Conservation (phyloP, 2,329 filamentous ascomycete species). For the Claviceps humidiphila region DNA sequence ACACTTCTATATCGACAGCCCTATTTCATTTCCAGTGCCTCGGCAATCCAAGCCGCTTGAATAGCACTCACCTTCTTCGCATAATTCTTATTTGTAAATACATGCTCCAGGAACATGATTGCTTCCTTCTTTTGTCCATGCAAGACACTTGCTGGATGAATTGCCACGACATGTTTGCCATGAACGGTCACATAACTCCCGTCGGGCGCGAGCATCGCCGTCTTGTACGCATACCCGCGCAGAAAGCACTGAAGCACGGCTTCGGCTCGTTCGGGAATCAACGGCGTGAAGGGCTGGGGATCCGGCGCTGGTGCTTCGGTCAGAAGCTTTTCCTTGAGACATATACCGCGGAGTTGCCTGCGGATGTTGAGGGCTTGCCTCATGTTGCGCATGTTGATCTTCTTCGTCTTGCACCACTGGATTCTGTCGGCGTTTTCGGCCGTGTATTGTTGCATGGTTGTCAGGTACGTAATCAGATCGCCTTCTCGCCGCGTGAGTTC, state of each 20-base stretch:
- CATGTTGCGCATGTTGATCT: constrained; percentile 48
- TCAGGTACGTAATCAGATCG: constrained; percentile 51
- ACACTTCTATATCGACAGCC: background rate
- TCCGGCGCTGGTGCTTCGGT: constrained; percentile 32
- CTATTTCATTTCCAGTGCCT: constrained; percentile 25
- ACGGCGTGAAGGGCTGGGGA: constrained; percentile 41
- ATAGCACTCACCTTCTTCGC: constrained; percentile 52
- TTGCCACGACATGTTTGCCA: constrained; percentile 46
- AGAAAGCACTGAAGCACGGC: constrained; percentile 48
- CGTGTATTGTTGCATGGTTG: constrained; percentile 47
- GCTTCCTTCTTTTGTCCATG: constrained; percentile 51
- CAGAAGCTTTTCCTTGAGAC: constrained; percentile 38
- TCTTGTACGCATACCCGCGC: constrained; percentile 45
- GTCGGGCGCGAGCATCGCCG: constrained; percentile 47
- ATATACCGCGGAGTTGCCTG: constrained; percentile 45
- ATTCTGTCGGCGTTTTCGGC: constrained; percentile 41
- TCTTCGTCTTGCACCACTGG: constrained; percentile 44
- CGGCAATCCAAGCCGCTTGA: constrained; percentile 45
- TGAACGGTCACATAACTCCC: constrained; percentile 46
- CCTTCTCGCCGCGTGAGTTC: constrained; percentile 49
- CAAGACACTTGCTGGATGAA: constrained; percentile 50
- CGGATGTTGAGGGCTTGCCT: constrained; percentile 49
- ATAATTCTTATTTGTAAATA: constrained; percentile 54
- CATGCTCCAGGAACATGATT: constrained; percentile 56
- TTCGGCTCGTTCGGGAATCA: constrained; percentile 40